Evolutionary conservation across 2,329 filamentous ascomycete genomes (phyloP), one percentile per base, ranked within the genome.

Genomic region (Colletotrichum cereale): DNA sequence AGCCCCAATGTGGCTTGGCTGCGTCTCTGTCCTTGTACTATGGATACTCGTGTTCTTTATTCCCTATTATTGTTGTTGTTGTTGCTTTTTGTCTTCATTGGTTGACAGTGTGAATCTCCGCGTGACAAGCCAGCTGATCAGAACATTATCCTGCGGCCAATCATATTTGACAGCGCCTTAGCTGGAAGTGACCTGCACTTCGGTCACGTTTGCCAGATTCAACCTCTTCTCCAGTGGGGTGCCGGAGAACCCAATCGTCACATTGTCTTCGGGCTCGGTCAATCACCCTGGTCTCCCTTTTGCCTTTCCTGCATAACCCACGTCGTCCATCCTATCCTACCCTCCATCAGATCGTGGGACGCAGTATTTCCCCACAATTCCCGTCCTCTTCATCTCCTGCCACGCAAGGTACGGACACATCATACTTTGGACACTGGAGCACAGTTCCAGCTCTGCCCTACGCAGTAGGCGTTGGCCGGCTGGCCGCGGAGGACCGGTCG

Each of bases 281-380:
- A 26, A 48, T 24, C 44, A 60, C 62, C 67, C 62, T 47, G 57
- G 14, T 29, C 50, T 53, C 55, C 57, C 61, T 29, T 42, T 11
- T 56, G 36, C 48, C 18, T 34, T n/a, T 64, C 48, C 47, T 70
- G 44, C 29, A 26, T 42, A 53, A 58, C 70, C 56, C 36, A 61
- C 66, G 47, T 64, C 65, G 62, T 66, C 47, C 61, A 71, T 66
- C 62, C 48, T 50, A 52, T 55, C 24, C 66, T 57, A 56, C 47
- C 48, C 50, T 62, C 70, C 66, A 66, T 72, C 58, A 68, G 53
- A 53, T 60, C 66, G 65, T 55, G 66, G 69, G 53, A 48, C 65
- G 56, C 69, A 64, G 42, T 24, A 40, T 53, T 68, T 60, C 69
- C 69, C 69, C 69, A 72, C 67, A 73, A 58, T 62, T 73, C 56